phyloP scores from a whole-genome alignment of 345 rosid genomes.

The Pelargonium nanum region DNA sequence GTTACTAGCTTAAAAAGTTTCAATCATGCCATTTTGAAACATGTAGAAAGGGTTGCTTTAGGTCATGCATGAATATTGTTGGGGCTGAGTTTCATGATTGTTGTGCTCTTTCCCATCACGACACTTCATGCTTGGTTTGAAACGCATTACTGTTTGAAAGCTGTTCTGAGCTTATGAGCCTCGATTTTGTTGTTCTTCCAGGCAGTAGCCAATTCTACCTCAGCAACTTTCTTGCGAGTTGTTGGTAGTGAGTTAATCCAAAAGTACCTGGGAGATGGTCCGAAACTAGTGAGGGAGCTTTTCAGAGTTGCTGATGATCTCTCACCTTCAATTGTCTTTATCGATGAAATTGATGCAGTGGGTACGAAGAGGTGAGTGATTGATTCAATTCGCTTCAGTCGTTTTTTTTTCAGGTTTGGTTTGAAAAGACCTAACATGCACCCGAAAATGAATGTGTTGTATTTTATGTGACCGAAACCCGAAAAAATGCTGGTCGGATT shows the following conservation, averaged over 20 bases:
- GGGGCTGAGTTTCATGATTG: neutral
- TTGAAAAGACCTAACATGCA: too few relatives aligned
- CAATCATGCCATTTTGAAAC: neutral
- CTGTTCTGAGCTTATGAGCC: neutral
- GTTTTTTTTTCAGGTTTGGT: too few relatives aligned
- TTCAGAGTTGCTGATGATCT: conserved; percentile 93
- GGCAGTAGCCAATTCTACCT: conserved; percentile 98
- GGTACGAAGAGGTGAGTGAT: conserved; percentile 79
- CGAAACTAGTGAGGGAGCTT: conserved; percentile 91
- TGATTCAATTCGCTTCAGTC: too few relatives aligned
- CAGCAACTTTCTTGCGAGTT: conserved; percentile 93
- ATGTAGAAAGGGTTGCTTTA: neutral
- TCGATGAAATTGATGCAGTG: conserved; percentile 95
- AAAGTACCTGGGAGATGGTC: conserved; percentile 94
- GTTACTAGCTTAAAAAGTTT: neutral
- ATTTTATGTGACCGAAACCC: too few relatives aligned
- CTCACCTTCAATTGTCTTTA: conserved; percentile 91
- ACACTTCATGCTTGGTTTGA: neutral
- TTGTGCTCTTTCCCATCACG: neutral
- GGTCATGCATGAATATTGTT: neutral
- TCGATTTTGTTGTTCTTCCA: conserved; percentile 14
- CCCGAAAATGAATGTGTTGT: too few relatives aligned
- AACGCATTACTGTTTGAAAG: neutral
- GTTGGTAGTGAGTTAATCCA: conserved; percentile 97
- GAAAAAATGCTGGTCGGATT: too few relatives aligned